A percentile compares a stretch with the other conserved stretches of the same genome.
phyloP scores from a whole-genome alignment of 2,329 filamentous ascomycete genomes.

The Diaporthe batatas region DNA sequence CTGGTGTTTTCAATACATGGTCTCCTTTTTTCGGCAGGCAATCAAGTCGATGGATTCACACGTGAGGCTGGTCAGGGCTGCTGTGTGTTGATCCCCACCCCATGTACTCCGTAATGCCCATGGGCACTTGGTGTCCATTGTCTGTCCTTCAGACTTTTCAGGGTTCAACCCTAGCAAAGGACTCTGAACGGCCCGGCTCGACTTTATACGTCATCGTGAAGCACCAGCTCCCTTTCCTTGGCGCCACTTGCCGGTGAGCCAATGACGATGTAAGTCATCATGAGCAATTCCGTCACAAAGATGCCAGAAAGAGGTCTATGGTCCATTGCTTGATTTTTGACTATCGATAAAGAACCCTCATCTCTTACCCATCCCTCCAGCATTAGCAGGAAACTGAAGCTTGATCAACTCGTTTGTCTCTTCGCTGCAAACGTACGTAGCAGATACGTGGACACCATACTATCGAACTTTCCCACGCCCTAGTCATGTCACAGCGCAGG shows the following conservation, averaged over 20 bases:
- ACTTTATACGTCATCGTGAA: constrained; percentile 30
- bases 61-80: neutral
- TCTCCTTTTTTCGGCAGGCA: neutral
- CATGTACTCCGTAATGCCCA: neutral
- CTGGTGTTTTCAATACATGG: neutral
- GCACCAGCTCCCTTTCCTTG: constrained; percentile 10
- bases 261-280: constrained; percentile 4
- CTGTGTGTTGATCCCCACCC: neutral
- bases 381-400: neutral
- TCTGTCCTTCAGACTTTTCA: neutral
- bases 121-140: too few relatives aligned
- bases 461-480: neutral
- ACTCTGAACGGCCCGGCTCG: neutral
- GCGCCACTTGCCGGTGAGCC: constrained; percentile 5
- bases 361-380: neutral
- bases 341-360: neutral
- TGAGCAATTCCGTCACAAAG: constrained; percentile 23
- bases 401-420: neutral
- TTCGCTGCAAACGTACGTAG: neutral
- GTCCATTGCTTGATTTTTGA: neutral
- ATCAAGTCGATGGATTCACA: neutral
- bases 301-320: neutral
- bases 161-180: neutral
- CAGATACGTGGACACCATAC: neutral
- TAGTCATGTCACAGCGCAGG: constrained; percentile 40